Evolutionary conservation across 2,329 filamentous ascomycete genomes (phyloP).

Genomic region (Cladosporium sp.): DNA sequence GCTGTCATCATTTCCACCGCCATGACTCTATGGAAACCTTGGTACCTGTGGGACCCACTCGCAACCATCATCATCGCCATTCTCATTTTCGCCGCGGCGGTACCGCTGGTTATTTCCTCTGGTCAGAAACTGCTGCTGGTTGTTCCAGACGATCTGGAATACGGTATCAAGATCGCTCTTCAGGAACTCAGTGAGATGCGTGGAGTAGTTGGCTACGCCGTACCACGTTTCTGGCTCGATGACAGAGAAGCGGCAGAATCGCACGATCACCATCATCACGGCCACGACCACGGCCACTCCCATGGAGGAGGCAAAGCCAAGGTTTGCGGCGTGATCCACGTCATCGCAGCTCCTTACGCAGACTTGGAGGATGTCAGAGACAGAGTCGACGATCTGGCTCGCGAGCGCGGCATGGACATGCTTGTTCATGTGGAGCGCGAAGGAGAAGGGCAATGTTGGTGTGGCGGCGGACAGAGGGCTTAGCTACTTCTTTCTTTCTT

Average conservation of each 20-base stretch:
- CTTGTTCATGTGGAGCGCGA: slow-evolving; percentile 86
- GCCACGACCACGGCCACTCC: slow-evolving; percentile 25
- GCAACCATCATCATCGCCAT: slow-evolving; percentile 92
- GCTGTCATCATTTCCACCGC: slow-evolving; percentile 91
- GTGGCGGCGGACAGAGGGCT: slow-evolving; percentile 42
- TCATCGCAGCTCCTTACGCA: slow-evolving; percentile 67
- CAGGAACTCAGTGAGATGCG: slow-evolving; percentile 76
- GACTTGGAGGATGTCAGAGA: slow-evolving; percentile 80
- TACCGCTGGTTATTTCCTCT: slow-evolving; percentile 80
- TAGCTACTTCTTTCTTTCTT: too few relatives aligned
- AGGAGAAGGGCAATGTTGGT: slow-evolving; percentile 66
- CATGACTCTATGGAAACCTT: slow-evolving; percentile 80
- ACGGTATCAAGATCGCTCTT: slow-evolving; percentile 79
- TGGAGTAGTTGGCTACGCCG: slow-evolving; percentile 80
- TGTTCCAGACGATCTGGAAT: slow-evolving; percentile 80
- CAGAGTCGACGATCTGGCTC: slow-evolving; percentile 68
- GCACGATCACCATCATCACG: slow-evolving; percentile 31
- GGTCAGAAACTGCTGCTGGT: slow-evolving; percentile 80
- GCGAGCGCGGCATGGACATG: slow-evolving; percentile 69
- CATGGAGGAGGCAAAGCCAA: slow-evolving; percentile 33
- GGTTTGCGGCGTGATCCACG: slow-evolving; percentile 80
- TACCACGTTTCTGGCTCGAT: slow-evolving; percentile 90
- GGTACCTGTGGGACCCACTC: slow-evolving; percentile 91
- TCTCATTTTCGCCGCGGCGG: slow-evolving; percentile 86
- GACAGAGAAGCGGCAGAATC: slow-evolving; percentile 48